phyloP scores from a whole-genome alignment of 148 eudicot genomes.

The Suaeda aralocaspica region DNA sequence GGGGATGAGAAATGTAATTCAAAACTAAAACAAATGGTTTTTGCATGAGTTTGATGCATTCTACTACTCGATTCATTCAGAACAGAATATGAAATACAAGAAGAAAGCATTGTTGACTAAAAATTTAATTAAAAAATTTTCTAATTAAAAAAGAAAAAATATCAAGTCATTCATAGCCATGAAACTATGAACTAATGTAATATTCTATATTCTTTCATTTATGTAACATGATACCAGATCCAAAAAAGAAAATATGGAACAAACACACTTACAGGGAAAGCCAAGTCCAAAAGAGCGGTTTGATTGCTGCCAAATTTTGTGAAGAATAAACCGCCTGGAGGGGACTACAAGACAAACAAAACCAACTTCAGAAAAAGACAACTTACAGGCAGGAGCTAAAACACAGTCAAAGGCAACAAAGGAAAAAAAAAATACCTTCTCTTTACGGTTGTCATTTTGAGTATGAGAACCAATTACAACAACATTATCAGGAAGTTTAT shows the following conservation, averaged over 20 bases:
- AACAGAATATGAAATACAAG: too few species aligned
- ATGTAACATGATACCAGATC: neutral
- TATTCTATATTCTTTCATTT: neutral
- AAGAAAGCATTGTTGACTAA: too few species aligned
- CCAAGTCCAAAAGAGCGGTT: constrained; percentile 89
- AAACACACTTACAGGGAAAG: constrained; percentile 60
- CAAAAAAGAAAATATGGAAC: neutral
- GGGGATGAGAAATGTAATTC: too few species aligned
- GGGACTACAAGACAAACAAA: constrained; percentile 53
- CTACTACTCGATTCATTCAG: neutral
- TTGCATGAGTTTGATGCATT: neutral
- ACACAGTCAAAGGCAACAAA: neutral
- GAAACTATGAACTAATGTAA: neutral
- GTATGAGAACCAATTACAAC: constrained; percentile 83
- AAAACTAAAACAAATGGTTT: too few species aligned
- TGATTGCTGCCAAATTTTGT: constrained; percentile 91
- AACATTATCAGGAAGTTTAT: constrained; percentile 75
- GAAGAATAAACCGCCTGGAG: constrained; percentile 82
- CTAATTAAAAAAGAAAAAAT: too few species aligned
- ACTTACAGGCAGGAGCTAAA: constrained; percentile 1
- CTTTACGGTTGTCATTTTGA: constrained; percentile 76
- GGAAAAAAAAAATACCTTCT: constrained; percentile 53
- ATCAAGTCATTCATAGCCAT: neutral
- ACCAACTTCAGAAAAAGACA: constrained; percentile 2
- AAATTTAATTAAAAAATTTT: too few species aligned